A percentile compares a stretch with the other conserved stretches of the same genome.
phyloP scores from a whole-genome alignment of 768 basidiomycete species.

The Podaxis pistillaris region DNA sequence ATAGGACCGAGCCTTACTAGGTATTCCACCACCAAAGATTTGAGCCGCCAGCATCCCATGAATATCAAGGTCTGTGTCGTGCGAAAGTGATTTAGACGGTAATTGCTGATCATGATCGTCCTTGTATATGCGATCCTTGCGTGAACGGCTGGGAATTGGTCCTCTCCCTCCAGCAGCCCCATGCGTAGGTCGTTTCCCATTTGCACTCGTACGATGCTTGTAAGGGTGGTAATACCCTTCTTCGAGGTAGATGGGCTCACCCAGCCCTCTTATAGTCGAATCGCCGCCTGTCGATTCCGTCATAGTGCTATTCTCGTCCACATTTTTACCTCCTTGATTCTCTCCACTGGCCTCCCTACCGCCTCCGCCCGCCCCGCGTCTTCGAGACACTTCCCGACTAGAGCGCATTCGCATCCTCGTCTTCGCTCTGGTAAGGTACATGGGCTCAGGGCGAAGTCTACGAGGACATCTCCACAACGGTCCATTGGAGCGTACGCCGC shows the following conservation, averaged over 20 bases:
- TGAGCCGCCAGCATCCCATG: neutral
- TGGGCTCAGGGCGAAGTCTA: neutral
- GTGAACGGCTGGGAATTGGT: neutral
- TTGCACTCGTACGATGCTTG: neutral
- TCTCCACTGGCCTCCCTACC: neutral
- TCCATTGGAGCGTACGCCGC: slow-evolving; percentile 5
- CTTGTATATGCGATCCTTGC: neutral
- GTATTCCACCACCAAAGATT: neutral
- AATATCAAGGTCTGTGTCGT: neutral
- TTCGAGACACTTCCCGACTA: neutral
- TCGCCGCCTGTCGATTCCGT: neutral
- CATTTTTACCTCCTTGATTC: neutral
- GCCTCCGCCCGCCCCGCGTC: neutral
- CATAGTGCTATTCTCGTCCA: neutral
- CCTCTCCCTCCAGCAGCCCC: neutral
- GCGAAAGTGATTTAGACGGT: neutral
- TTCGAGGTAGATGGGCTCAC: neutral
- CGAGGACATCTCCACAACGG: slow-evolving; percentile 5
- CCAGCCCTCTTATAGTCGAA: neutral
- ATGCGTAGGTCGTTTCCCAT: neutral
- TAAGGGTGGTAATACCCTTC: too few species aligned
- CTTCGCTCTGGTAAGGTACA: neutral
- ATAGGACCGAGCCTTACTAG: neutral
- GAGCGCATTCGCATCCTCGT: neutral
- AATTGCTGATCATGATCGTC: neutral